These are phyloP conservation scores for Aspergillus sp. DNA, from an alignment of 2,329 filamentous ascomycete genomes.

Conservation along the genomic window DNA sequence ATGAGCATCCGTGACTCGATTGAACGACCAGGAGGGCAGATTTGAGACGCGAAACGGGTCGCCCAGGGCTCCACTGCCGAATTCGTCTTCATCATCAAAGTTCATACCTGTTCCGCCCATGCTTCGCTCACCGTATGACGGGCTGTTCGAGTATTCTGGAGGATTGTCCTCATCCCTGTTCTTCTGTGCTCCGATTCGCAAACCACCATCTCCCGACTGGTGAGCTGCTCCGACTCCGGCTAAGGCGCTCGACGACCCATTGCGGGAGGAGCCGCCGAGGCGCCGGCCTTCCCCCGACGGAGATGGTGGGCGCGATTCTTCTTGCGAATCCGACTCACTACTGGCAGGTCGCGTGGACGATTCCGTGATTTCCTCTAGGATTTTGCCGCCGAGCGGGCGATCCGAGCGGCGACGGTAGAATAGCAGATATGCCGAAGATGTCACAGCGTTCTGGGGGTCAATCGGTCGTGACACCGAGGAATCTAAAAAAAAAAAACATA, in stretches of 20 bases:
- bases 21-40: conserved; percentile 41
- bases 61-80: conserved; percentile 22
- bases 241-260: conserved; percentile 89
- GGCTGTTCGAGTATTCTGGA: conserved; percentile 32
- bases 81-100: conserved; percentile 29
- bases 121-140: conserved; percentile 24
- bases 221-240: conserved; percentile 73
- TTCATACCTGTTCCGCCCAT: conserved; percentile 33
- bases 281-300: conserved; percentile 79
- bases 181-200: conserved; percentile 43
- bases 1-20: conserved; percentile 29
- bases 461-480: conserved; percentile 65
- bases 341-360: conserved; percentile 56
- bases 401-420: conserved; percentile 90
- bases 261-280: conserved; percentile 83
- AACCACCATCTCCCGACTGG: conserved; percentile 64
- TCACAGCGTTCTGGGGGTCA: conserved; percentile 65
- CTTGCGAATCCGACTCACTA: conserved; percentile 46
- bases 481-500: conserved; percentile 63
- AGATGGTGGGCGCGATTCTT: conserved; percentile 46
- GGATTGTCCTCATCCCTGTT: conserved; percentile 30
- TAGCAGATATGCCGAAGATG: conserved; percentile 80
- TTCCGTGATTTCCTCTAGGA: conserved; percentile 69
- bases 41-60: conserved; percentile 25
- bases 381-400: conserved; percentile 73